Percentiles rank a stretch among this genome's conserved stretches.
phyloP scores from a whole-genome alignment of 768 basidiomycete species.

The Boletus coccyginus region DNA sequence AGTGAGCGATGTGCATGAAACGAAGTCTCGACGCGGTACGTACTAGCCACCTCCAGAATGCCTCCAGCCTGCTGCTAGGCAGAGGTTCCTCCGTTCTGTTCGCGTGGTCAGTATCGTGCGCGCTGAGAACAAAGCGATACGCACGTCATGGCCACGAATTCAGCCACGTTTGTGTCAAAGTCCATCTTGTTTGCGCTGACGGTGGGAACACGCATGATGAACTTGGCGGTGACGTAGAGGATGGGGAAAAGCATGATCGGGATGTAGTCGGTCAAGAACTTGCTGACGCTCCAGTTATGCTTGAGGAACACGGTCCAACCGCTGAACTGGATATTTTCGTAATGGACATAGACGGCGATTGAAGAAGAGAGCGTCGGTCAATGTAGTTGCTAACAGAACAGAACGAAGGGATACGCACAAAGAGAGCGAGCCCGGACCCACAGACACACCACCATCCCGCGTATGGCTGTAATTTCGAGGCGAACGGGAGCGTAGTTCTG shows the following conservation, averaged over 20 bases:
- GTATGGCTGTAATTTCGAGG: too few relatives aligned
- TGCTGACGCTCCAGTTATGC: constrained; percentile 34
- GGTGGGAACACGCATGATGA: constrained; percentile 6
- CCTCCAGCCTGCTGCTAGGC: constrained; percentile 26
- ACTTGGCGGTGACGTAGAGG: constrained; percentile 36
- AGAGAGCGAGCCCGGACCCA: constrained; percentile 26
- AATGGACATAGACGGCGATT: too few relatives aligned
- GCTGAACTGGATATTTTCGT: constrained; percentile 29
- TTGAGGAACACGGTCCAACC: constrained; percentile 40
- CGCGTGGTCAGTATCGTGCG: neutral
- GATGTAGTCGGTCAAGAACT: constrained; percentile 42
- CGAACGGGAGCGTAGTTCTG: constrained; percentile 45
- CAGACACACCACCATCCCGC: constrained; percentile 12
- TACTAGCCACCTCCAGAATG: constrained; percentile 31
- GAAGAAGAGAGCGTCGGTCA: neutral
- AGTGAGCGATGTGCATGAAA: neutral
- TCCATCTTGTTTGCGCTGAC: constrained; percentile 23
- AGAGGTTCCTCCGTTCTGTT: constrained; percentile 26
- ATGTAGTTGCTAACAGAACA: neutral
- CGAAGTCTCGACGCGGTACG: neutral
- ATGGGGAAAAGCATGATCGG: constrained; percentile 45
- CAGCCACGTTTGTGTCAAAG: constrained; percentile 21
- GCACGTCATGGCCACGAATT: constrained; percentile 30
- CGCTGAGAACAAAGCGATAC: neutral
- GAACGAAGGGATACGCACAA: constrained; percentile 27